Conservation (phyloP, 805 yeast genomes). For the Tetrapisispora phaffii region DNA sequence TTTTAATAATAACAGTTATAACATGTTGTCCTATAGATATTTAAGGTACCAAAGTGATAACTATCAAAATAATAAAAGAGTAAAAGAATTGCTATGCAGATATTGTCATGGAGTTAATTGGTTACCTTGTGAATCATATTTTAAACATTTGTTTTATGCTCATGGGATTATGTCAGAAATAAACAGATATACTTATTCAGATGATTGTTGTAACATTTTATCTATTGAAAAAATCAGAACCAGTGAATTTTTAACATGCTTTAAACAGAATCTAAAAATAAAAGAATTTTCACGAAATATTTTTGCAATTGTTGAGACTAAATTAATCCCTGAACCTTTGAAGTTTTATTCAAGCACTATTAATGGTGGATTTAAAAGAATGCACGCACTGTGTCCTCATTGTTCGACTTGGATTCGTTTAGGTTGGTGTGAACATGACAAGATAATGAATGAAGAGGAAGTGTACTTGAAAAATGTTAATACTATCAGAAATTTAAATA, state of each 20-base stretch:
- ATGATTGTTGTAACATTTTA: not conserved
- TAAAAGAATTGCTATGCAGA: slow-evolving; percentile 13
- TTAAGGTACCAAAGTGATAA: slow-evolving; percentile 5
- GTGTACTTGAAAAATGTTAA: slow-evolving; percentile 7
- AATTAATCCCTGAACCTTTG: slow-evolving; percentile 13
- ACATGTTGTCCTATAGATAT: slow-evolving; percentile 7
- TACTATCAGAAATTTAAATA: slow-evolving; percentile 8
- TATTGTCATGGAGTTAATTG: slow-evolving; percentile 19
- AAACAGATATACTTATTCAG: not conserved
- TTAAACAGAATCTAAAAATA: slow-evolving; percentile 4
- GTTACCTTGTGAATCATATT: slow-evolving; percentile 7
- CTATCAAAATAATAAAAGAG: not conserved
- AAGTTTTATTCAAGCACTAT: slow-evolving; percentile 9
- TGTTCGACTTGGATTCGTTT: slow-evolving; percentile 13
- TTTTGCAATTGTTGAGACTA: slow-evolving; percentile 6
- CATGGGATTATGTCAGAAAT: slow-evolving; percentile 16
- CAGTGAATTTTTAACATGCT: slow-evolving; percentile 1
- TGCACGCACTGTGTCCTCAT: slow-evolving; percentile 12
- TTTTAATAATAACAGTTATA: not conserved
- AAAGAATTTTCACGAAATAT: slow-evolving; percentile 10
- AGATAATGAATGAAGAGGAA: slow-evolving; percentile 9
- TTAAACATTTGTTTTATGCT: slow-evolving; percentile 15
- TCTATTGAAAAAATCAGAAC: slow-evolving; percentile 2
- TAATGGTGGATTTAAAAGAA: slow-evolving; percentile 9
- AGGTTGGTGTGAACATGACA: slow-evolving; percentile 15